A percentile compares a stretch with the other conserved stretches of the same genome.
Conservation (phyloP, 2,329 filamentous ascomycete species). For the Chalaropsis ovoidea region DNA sequence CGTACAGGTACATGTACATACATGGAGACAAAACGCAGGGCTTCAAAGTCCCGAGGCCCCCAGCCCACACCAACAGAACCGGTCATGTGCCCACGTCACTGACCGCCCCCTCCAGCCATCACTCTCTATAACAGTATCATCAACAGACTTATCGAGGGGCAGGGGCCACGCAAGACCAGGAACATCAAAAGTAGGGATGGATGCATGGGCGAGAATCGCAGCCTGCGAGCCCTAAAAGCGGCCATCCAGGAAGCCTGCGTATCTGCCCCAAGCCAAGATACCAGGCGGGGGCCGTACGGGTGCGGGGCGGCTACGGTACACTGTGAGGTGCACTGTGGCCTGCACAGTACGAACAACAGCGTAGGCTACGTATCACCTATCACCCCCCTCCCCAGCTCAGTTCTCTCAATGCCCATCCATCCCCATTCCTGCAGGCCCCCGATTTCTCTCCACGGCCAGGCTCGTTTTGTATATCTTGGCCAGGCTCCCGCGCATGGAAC, state of each 20-base stretch:
- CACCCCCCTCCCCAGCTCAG: background rate
- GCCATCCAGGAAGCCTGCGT: too few relatives aligned
- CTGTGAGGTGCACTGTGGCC: background rate
- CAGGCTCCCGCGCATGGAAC: slow-evolving; percentile 10
- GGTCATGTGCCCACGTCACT: background rate
- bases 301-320: background rate
- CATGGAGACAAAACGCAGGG: background rate
- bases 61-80: background rate
- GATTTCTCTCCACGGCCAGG: background rate
- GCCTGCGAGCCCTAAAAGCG: too few relatives aligned
- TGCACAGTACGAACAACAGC: background rate
- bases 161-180: background rate
- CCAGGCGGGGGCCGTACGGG: too few relatives aligned
- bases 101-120: background rate
- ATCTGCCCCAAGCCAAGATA: too few relatives aligned
- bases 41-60: background rate
- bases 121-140: too few relatives aligned
- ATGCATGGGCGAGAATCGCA: background rate
- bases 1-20: too few relatives aligned
- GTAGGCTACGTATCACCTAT: background rate
- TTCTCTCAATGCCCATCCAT: background rate
- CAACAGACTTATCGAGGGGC: background rate
- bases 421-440: background rate
- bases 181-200: background rate
- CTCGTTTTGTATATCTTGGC: slow-evolving; percentile 11